A percentile compares a stretch with the other conserved stretches of the same genome.
Conservation (phyloP, 108 stramenopile species). For the Nannochloropsis granulata region DNA sequence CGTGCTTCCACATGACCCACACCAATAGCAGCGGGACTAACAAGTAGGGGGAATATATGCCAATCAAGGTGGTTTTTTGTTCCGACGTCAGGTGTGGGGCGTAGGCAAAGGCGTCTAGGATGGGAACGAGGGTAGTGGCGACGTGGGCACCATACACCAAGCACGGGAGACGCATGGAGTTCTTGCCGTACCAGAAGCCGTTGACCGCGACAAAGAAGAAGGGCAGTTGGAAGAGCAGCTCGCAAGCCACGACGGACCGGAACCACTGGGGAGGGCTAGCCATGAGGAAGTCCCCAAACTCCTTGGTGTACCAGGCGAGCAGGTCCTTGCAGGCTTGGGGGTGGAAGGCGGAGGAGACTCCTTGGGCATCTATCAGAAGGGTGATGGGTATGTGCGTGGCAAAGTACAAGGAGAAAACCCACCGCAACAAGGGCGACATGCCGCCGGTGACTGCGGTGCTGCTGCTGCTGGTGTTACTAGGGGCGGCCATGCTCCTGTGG, state of each 20-base stretch:
- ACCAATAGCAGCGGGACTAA: constrained; percentile 1
- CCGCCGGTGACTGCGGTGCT: not conserved
- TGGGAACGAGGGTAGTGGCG: constrained; percentile 60
- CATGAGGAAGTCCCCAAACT: constrained; percentile 23
- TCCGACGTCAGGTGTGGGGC: not conserved
- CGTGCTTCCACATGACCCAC: not conserved
- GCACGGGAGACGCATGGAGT: constrained; percentile 34
- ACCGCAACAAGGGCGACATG: constrained; percentile 25
- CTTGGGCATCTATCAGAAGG: constrained; percentile 54
- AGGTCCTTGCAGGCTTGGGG: constrained; percentile 44
- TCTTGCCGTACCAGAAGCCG: constrained; percentile 14
- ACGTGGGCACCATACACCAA: constrained; percentile 49
- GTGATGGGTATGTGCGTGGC: constrained; percentile 66
- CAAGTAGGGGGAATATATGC: constrained; percentile 15
- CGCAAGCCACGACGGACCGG: constrained; percentile 42
- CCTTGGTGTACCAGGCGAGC: constrained; percentile 45
- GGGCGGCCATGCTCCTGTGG: no score
- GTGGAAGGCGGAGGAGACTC: constrained; percentile 45
- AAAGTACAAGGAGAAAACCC: constrained; percentile 50
- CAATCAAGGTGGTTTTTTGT: not conserved
- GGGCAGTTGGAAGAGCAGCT: constrained; percentile 57
- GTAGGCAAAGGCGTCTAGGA: constrained; percentile 28
- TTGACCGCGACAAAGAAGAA: constrained; percentile 56
- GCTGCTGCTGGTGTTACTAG: no score
- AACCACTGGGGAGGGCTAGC: constrained; percentile 34